Evolutionary conservation across 805 yeast species (phyloP).

Genomic region (Saccharomycopsis javanensis): DNA sequence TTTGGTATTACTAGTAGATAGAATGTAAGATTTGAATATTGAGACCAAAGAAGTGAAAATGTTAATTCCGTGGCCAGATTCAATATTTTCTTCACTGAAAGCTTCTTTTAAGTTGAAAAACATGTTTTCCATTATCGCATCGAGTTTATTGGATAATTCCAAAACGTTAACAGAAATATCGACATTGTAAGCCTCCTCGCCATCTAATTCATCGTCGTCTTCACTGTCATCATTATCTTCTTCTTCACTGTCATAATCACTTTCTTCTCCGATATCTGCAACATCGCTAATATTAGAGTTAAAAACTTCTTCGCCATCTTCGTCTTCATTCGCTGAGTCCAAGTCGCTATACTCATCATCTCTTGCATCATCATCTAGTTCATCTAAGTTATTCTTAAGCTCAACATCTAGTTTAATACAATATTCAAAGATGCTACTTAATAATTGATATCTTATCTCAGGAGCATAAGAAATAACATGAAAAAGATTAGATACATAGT

Average conservation of each 20-base stretch:
- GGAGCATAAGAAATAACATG: conserved; percentile 56
- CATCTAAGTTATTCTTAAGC: conserved; percentile 79
- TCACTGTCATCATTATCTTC: conserved; percentile 26
- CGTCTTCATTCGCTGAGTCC: conserved; percentile 27
- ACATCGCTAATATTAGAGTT: background rate
- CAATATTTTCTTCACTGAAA: conserved; percentile 42
- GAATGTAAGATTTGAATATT: conserved; percentile 67
- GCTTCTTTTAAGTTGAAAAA: conserved; percentile 40
- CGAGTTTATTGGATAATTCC: conserved; percentile 59
- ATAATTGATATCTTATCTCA: conserved; percentile 62
- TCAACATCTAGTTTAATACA: conserved; percentile 86
- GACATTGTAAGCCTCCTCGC: conserved; percentile 39
- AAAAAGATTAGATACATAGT: conserved; percentile 60
- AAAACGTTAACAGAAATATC: conserved; percentile 39
- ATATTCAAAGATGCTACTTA: conserved; percentile 74
- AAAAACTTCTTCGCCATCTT: conserved; percentile 22
- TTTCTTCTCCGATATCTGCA: conserved; percentile 25
- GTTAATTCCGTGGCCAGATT: conserved; percentile 53
- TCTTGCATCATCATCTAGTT: conserved; percentile 52
- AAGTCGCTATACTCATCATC: conserved; percentile 31
- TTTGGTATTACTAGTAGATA: conserved; percentile 88
- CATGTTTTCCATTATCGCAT: conserved; percentile 51
- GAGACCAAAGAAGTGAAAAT: conserved; percentile 67
- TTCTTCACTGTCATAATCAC: conserved; percentile 27
- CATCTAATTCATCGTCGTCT: conserved; percentile 27